phyloP scores from a whole-genome alignment of 306 rosid genomes.

The Erythrophleum fordii region DNA sequence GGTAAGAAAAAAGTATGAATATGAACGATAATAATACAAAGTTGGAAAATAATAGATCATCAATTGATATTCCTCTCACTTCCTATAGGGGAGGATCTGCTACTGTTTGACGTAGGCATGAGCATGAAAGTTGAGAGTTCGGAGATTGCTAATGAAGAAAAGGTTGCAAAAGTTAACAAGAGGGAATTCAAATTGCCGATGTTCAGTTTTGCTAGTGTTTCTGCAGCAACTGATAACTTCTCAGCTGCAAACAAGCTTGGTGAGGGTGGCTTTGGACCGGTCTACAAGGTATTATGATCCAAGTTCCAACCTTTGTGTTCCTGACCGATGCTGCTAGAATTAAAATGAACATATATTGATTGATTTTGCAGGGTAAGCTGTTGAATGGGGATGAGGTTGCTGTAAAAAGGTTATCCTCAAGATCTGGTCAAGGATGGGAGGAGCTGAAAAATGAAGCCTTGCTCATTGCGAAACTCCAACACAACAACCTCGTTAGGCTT shows the following conservation, averaged over 20 bases:
- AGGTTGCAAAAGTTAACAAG: background rate
- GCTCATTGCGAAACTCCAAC: conserved; percentile 47
- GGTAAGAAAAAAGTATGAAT: too few species aligned
- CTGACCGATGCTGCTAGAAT: background rate
- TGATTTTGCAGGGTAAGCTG: conserved; percentile 31
- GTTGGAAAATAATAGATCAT: background rate
- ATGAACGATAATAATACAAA: background rate
- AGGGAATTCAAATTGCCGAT: conserved; percentile 45
- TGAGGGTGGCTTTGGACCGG: conserved; percentile 55
- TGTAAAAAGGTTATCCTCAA: conserved; percentile 37
- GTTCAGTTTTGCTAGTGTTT: conserved; percentile 46
- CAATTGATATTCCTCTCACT: background rate
- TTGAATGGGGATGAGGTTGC: conserved; percentile 42
- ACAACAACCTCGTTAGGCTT: conserved; percentile 43
- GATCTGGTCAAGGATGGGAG: conserved; percentile 50
- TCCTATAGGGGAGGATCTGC: conserved; percentile 44
- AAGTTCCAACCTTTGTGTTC: background rate
- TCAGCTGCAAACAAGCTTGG: conserved; percentile 42
- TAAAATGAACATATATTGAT: background rate
- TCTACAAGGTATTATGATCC: conserved; percentile 42
- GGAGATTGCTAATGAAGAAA: background rate
- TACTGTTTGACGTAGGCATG: conserved; percentile 38
- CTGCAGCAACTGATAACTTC: conserved; percentile 40
- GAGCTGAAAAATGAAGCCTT: conserved; percentile 41
- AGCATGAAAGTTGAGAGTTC: conserved; percentile 23